Percentiles rank a stretch among this genome's conserved stretches.
These are phyloP conservation scores for Cytospora piceicola DNA, from an alignment of 2,329 filamentous ascomycete genomes.

Conservation along the genomic window DNA sequence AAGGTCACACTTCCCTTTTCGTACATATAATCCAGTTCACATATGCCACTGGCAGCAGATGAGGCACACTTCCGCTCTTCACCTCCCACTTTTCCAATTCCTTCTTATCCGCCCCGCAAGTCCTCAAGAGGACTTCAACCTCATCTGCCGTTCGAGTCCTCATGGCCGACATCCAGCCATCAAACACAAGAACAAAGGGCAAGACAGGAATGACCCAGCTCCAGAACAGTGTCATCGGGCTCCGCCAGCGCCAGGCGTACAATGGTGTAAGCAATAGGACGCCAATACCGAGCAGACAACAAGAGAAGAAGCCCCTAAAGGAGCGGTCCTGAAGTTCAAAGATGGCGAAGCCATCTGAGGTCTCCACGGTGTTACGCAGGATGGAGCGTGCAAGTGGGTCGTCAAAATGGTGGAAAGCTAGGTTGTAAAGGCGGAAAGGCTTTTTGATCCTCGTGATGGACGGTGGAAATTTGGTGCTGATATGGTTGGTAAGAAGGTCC, in stretches of 20 bases:
- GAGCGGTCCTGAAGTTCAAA: constrained; percentile 75
- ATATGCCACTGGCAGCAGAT: constrained; percentile 56
- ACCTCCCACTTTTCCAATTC: constrained; percentile 52
- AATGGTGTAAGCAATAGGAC: constrained; percentile 57
- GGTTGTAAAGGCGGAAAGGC: constrained; percentile 72
- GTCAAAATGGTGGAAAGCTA: constrained; percentile 78
- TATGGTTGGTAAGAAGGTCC: constrained; percentile 45
- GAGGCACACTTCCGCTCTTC: constrained; percentile 49
- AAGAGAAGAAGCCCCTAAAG: constrained; percentile 56
- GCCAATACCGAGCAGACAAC: constrained; percentile 56
- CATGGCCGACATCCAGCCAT: constrained; percentile 69
- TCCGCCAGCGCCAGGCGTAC: constrained; percentile 56
- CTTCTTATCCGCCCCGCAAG: constrained; percentile 48
- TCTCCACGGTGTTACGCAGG: constrained; percentile 66
- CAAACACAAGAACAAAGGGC: constrained; percentile 69
- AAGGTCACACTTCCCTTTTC: constrained; percentile 37
- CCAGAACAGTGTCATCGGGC: constrained; percentile 62
- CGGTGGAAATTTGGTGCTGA: constrained; percentile 15
- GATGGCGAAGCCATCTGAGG: constrained; percentile 69
- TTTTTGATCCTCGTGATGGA: constrained; percentile 44
- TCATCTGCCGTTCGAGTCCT: constrained; percentile 70
- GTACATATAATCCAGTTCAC: constrained; percentile 57
- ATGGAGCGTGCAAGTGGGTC: constrained; percentile 64
- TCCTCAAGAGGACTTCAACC: constrained; percentile 61
- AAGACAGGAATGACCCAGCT: constrained; percentile 69